These are phyloP conservation scores for Vickermania spadyakhi DNA, from an alignment of 208 protist species.

Conservation along the genomic window DNA sequence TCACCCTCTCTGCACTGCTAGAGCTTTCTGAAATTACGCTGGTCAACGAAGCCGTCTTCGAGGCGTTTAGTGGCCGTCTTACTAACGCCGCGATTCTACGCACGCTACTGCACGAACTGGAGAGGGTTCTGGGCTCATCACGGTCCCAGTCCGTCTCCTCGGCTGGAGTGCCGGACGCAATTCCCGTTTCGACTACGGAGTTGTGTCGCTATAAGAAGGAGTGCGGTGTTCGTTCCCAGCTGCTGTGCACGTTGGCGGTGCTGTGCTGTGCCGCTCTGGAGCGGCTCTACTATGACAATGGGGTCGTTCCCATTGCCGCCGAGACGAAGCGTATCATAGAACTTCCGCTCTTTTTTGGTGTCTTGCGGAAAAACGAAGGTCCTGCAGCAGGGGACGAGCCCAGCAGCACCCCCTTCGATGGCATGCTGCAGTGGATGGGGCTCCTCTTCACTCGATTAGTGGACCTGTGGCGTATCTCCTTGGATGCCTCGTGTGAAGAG, in stretches of 20 bases:
- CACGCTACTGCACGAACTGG: not conserved
- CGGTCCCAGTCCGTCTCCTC: not conserved
- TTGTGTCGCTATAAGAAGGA: too few relatives aligned
- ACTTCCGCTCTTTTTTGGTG: not conserved
- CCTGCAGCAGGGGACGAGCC: too few relatives aligned
- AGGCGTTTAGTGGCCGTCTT: not conserved
- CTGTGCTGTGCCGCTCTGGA: not conserved
- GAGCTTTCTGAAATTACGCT: not conserved
- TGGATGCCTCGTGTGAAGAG: constrained; percentile 45
- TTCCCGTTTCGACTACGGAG: not conserved
- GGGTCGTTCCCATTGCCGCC: not conserved
- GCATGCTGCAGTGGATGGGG: not conserved
- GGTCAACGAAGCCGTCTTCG: not conserved
- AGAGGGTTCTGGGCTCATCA: not conserved
- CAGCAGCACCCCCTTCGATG: not conserved
- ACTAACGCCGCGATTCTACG: not conserved
- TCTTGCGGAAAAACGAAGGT: too few relatives aligned
- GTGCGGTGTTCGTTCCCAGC: not conserved
- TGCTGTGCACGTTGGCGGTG: not conserved
- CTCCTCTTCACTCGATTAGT: constrained; percentile 33
- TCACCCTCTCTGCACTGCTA: not conserved
- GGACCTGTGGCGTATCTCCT: constrained; percentile 37
- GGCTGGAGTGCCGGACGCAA: not conserved
- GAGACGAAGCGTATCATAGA: not conserved
- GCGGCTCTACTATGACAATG: not conserved